Base-by-base conservation (phyloP, 495 filamentous ascomycete species). In the Pseudoneurospora amorphoporcata region DNA sequence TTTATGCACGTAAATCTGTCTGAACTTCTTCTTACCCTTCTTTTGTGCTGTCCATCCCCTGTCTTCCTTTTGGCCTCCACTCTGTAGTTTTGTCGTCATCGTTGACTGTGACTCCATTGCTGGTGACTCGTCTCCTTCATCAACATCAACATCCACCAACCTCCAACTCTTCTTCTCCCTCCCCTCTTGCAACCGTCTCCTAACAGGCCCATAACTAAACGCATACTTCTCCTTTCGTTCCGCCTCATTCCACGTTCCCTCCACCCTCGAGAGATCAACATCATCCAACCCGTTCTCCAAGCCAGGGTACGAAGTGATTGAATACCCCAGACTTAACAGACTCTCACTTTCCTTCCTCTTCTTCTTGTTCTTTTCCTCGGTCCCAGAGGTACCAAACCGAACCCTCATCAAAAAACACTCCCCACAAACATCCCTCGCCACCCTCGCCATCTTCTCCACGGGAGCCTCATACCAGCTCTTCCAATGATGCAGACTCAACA, bases 401-500 rank as follows among this genome's bases (percentile, higher is more conserved):
- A 86, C 91, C 32, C 90, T 85, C 77, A 89, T 88, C 37, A 91
- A 82, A 71, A 90, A 89, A 70, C 88, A 88, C 41, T 87, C 87
- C 19, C 88, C 89, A 29, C 89, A 90, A 3, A 88, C 81, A 2
- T 61, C 53, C 6, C 23, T 82, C 9, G 85, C 76, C 12, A 88
- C 85, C 35, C 83, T 82, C 61, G 86, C 86, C 88, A 91, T 91
- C 75, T 86, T 83, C 69, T 86, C 84, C 6, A 90, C 81, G 39
- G 89, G 87, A 35, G 77, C 79, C 7, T 71, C 69, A 70, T 81
- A 82, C 79, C 84, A 83, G 35, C 83, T 86, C 78, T 89, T 90
- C 88, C 88, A 90, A 79, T 91, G 89, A 77, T 92, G 90, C 68
- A 92, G 80, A 69, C 86, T 88, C 38, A 90, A 78, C 29, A 61